phyloP scores from a whole-genome alignment of 2,329 filamentous ascomycete species.

The Aspergillus melleus region DNA sequence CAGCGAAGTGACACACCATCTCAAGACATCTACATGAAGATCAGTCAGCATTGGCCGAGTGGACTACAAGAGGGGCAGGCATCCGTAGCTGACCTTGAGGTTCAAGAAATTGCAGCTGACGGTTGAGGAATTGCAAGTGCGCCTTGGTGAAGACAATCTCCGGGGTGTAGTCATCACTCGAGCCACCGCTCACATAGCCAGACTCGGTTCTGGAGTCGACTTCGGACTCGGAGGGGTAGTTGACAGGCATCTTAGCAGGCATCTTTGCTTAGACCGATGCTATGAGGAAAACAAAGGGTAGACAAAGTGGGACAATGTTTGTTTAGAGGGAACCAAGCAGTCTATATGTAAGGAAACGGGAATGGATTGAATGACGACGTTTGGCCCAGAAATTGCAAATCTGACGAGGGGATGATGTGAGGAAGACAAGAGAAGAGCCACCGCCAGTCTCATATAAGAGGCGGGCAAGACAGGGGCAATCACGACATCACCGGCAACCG shows the following conservation, averaged over 20 bases:
- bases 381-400: neutral
- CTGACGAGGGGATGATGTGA: constrained; percentile 6
- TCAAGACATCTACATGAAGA: constrained; percentile 67
- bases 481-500: constrained; percentile 34
- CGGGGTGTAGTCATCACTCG: constrained; percentile 64
- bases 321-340: constrained; percentile 3
- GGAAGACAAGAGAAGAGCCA: constrained; percentile 16
- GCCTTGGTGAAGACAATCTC: constrained; percentile 81
- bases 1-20: constrained; percentile 87
- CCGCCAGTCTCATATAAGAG: constrained; percentile 30
- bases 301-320: neutral
- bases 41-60: constrained; percentile 16
- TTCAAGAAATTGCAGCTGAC: constrained; percentile 81
- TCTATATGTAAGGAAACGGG: constrained; percentile 6
- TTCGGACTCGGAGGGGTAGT: constrained; percentile 39
- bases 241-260: constrained; percentile 39
- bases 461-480: constrained; percentile 25
- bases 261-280: constrained; percentile 29
- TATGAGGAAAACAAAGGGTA: neutral
- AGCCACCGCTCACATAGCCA: constrained; percentile 67
- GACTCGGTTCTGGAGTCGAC: constrained; percentile 68
- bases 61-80: constrained; percentile 7
- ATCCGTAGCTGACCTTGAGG: constrained; percentile 60
- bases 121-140: constrained; percentile 88
- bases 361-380: constrained; percentile 1